Evolutionary conservation across 352 stramenopile species (phyloP).

Genomic region (Phytophthora multivora): DNA sequence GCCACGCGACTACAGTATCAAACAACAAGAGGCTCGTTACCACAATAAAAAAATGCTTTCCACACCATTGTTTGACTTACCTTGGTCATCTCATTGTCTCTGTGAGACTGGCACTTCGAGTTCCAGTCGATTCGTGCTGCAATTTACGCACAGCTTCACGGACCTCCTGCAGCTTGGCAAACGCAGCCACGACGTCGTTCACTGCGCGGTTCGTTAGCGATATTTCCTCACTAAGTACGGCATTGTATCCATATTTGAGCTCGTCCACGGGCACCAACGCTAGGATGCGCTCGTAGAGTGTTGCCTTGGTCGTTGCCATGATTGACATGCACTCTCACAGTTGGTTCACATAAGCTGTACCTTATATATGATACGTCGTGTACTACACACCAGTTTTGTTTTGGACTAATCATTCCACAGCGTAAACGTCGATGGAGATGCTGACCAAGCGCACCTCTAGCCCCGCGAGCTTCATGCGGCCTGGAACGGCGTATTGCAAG

Average conservation of each 20-base stretch:
- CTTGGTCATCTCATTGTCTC: neutral
- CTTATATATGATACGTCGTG: neutral
- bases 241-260: constrained; percentile 10
- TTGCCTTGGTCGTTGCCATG: neutral
- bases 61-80: neutral
- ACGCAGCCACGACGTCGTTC: constrained; percentile 5
- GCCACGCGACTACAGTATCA: neutral
- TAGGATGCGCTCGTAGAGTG: constrained; percentile 21
- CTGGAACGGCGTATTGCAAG: constrained; percentile 7
- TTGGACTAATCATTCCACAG: neutral
- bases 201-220: constrained; percentile 1
- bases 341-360: no score
- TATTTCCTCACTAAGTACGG: constrained; percentile 2
- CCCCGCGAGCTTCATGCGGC: neutral
- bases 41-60: no score
- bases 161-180: constrained; percentile 20
- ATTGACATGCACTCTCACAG: no score
- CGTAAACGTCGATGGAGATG: neutral
- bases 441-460: neutral
- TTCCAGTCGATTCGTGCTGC: neutral
- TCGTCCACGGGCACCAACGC: constrained; percentile 7
- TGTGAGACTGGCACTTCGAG: constrained; percentile 4
- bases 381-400: neutral
- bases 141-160: constrained; percentile 11
- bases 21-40: no score